Percentiles rank a stretch among this genome's conserved stretches.
Evolutionary conservation across 768 basidiomycete genomes (phyloP).

Genomic region (Suillus bovinus): DNA sequence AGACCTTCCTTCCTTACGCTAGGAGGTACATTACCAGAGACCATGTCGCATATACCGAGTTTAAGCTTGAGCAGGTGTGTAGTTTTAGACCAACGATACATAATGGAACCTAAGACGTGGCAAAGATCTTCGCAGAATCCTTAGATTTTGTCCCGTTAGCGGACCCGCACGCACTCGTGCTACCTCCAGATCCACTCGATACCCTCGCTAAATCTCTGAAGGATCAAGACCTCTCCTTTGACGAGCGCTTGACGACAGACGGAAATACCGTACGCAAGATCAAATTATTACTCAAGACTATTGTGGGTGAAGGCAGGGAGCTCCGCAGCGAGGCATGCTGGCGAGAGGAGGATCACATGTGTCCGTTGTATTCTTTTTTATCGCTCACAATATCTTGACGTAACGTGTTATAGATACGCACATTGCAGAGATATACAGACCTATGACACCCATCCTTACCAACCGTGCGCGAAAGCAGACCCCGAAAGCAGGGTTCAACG

Average conservation of each 20-base stretch:
- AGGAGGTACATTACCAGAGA: slow-evolving; percentile 53
- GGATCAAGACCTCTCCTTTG: slow-evolving; percentile 38
- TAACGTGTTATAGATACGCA: slow-evolving; percentile 23
- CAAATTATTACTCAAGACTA: slow-evolving; percentile 12
- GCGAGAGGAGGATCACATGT: slow-evolving; percentile 32
- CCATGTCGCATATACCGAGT: slow-evolving; percentile 54
- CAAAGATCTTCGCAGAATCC: slow-evolving; percentile 42
- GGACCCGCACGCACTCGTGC: slow-evolving; percentile 50
- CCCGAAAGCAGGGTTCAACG: slow-evolving; percentile 38
- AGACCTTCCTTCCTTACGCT: slow-evolving; percentile 55
- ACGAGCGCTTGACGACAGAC: slow-evolving; percentile 45
- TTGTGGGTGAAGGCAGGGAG: slow-evolving; percentile 17
- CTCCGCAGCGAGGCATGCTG: slow-evolving; percentile 40
- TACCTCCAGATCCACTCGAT: slow-evolving; percentile 59
- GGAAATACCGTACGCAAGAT: slow-evolving; percentile 22
- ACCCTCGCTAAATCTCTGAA: slow-evolving; percentile 37
- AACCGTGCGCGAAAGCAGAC: slow-evolving; percentile 48
- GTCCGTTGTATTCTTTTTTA: slow-evolving; percentile 27
- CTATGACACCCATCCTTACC: slow-evolving; percentile 45
- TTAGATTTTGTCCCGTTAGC: slow-evolving; percentile 45
- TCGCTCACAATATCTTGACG: neutral
- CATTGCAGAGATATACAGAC: slow-evolving; percentile 31
- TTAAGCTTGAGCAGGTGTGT: slow-evolving; percentile 46
- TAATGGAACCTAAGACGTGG: neutral
- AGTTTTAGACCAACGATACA: neutral